These are phyloP conservation scores for Boletus albobrunnescens DNA, from an alignment of 1,284 basidiomycete genomes.

Conservation along the genomic window DNA sequence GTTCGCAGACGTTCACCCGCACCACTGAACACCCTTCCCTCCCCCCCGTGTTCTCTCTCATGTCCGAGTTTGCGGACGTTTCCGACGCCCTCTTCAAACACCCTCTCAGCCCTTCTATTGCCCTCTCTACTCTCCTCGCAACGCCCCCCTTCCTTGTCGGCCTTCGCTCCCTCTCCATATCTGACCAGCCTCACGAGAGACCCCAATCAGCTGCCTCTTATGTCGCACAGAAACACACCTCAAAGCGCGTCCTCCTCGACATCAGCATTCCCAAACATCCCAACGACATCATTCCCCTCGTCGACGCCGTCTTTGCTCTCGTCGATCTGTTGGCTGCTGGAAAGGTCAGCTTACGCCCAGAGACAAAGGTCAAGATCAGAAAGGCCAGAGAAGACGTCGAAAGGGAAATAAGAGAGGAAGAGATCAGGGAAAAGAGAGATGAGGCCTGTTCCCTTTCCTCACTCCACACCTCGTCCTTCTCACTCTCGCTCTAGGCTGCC, in stretches of 20 bases:
- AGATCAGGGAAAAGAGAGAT: conserved; percentile 66
- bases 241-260: conserved; percentile 71
- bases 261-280: conserved; percentile 48
- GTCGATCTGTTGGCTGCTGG: conserved; percentile 57
- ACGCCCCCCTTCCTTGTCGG: conserved; percentile 66
- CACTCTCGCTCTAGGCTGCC: conserved; percentile 37
- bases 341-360: conserved; percentile 65
- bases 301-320: conserved; percentile 68
- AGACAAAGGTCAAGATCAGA: conserved; percentile 73
- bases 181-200: conserved; percentile 76
- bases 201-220: conserved; percentile 45
- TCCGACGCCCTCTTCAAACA: conserved; percentile 77
- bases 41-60: conserved; percentile 60
- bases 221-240: conserved; percentile 33
- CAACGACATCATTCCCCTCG: conserved; percentile 50
- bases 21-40: conserved; percentile 63
- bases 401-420: conserved; percentile 63
- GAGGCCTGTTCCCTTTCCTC: conserved; percentile 43
- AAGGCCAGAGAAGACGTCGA: conserved; percentile 70
- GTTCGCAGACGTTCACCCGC: conserved; percentile 69
- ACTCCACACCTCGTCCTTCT: not conserved
- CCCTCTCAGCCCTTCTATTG: conserved; percentile 39
- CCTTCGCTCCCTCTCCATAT: conserved; percentile 76
- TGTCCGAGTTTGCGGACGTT: conserved; percentile 81
- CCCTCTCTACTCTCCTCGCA: conserved; percentile 56